phyloP scores from a whole-genome alignment of 176 grass and related monocot genomes.

The Carex cristatella region DNA sequence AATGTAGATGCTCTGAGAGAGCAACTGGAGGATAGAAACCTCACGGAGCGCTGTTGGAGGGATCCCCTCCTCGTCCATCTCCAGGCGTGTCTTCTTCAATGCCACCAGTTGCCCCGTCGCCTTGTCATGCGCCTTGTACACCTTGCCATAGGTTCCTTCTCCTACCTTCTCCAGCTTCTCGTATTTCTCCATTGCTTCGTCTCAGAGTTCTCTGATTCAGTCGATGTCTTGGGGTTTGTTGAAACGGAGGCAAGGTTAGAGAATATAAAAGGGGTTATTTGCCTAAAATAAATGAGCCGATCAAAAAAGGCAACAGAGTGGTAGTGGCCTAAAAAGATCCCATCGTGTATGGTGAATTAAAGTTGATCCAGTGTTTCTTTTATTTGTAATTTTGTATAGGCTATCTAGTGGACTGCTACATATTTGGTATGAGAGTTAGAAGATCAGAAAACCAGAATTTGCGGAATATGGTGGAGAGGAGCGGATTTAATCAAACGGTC shows the following conservation, averaged over 20 bases:
- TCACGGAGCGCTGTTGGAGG: slow-evolving; percentile 79
- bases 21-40: slow-evolving; percentile 87
- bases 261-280: neutral
- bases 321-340: neutral
- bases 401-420: neutral
- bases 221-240: neutral
- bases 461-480: neutral
- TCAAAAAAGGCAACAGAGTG: neutral
- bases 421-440: neutral
- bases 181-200: slow-evolving; percentile 70
- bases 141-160: slow-evolving; percentile 53
- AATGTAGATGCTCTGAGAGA: slow-evolving; percentile 83
- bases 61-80: slow-evolving; percentile 99
- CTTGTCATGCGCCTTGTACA: slow-evolving; percentile 54
- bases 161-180: slow-evolving; percentile 98
- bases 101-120: slow-evolving; percentile 39
- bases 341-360: neutral
- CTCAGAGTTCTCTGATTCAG: neutral
- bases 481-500: neutral
- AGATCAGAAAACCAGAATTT: neutral
- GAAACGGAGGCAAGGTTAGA: neutral
- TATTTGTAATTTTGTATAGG: neutral
- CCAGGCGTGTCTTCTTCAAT: slow-evolving; percentile 82
- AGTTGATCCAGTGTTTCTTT: neutral
- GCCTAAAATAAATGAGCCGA: neutral